Base-by-base conservation (phyloP, 768 basidiomycete genomes). In the Psilocybe subaeruginosa region DNA sequence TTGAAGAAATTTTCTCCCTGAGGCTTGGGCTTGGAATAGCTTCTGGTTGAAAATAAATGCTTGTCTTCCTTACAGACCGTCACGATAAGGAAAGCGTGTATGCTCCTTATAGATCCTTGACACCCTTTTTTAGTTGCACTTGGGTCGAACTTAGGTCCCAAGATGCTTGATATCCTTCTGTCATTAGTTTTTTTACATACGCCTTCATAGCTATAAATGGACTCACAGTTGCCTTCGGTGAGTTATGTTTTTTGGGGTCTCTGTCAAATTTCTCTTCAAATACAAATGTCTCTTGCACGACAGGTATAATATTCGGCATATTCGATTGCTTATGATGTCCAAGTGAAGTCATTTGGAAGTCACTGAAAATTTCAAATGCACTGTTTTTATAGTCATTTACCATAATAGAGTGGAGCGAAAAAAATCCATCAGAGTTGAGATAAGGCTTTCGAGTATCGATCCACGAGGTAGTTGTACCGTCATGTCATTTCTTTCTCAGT, bases 401-500 rank as follows among this genome's bases (percentile, higher is more conserved):
- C 33, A 35, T 35, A 35, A 35, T 35, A 35, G 33, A 6, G 33
- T 35, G 33, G 33, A 35, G 33, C 7, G 6, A 35, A 35, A 35
- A 35, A 11, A 7, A 35, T 11, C 6, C 33, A 35, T 35, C 33
- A 43, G n/a, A 43, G 14, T 43, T n/a, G n/a, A 43, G 41, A 43
- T 43, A 43, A 43, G 41, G 14, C 11, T 12, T 14, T 43, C 5
- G n/a, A 43, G n/a, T 43, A 43, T 43, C 19, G 37, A 12, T 23
- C 12, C 19, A 41, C 39, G 37, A 47, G 30, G 55, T 43, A 17
- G 23, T 11, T 29, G 11, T 37, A 55, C 27, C 23, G 39, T 29
- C 37, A 43, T 30, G 54, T 55, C 54, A 45, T 41, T 55, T 43
- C 19, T 55, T 55, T 55, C 39, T 55, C 54, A 55, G 37, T 55